Percentiles rank a stretch among this genome's conserved stretches.
Conservation (phyloP, 768 basidiomycete genomes). For the Clitopilus passeckerianus region DNA sequence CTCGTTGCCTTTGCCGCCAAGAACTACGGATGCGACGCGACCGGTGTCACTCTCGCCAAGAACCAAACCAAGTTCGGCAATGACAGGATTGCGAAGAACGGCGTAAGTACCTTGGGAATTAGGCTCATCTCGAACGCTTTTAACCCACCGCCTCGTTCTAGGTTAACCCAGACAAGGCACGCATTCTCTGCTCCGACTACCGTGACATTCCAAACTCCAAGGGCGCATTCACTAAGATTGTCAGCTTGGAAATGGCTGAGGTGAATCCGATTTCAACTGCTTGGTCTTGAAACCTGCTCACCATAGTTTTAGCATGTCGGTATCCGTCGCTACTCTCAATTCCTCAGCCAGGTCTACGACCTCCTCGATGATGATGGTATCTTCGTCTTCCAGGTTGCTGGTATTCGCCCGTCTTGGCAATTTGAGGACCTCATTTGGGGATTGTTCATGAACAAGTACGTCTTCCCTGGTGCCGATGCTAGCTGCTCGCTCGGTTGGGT, state of each 20-base stretch:
- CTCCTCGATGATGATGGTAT: constrained; percentile 92
- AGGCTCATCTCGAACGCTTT: not conserved
- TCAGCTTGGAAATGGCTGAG: constrained; percentile 97
- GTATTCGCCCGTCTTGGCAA: constrained; percentile 94
- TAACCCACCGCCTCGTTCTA: constrained; percentile 7
- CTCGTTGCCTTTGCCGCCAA: constrained; percentile 92
- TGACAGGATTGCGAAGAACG: constrained; percentile 78
- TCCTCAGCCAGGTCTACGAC: constrained; percentile 89
- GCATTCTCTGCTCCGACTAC: constrained; percentile 91
- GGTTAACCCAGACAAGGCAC: constrained; percentile 62
- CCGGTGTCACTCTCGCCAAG: constrained; percentile 88
- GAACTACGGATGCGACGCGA: constrained; percentile 95
- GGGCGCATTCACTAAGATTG: constrained; percentile 88
- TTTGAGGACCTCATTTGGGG: constrained; percentile 98
- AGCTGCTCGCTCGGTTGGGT: constrained; percentile 96
- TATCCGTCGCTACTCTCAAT: constrained; percentile 83
- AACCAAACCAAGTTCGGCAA: constrained; percentile 94
- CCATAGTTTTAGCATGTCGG: constrained; percentile 72
- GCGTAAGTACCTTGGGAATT: constrained; percentile 29
- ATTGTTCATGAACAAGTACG: constrained; percentile 96
- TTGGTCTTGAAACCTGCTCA: not conserved
- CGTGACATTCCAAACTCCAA: constrained; percentile 78
- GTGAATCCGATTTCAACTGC: constrained; percentile 28
- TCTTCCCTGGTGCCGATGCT: constrained; percentile 99
- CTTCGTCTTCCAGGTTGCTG: constrained; percentile 97